Conservation (phyloP, 257 asterid species). For the Solanum etuberosum region DNA sequence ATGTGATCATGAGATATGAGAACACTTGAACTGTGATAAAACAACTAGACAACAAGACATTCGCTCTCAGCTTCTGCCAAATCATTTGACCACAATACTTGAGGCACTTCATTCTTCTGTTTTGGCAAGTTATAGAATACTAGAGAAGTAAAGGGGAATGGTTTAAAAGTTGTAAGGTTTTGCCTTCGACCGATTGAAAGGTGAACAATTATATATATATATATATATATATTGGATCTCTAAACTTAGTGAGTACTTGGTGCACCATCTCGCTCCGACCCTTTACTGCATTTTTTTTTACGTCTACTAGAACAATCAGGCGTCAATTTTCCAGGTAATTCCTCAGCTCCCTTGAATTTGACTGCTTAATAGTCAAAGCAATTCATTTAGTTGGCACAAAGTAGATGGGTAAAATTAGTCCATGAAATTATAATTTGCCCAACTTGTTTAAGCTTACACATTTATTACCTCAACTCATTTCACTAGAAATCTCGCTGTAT, state of each 20-base stretch:
- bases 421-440: neutral
- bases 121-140: neutral
- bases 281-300: neutral
- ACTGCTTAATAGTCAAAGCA: neutral
- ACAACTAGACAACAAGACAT: neutral
- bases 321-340: neutral
- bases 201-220: neutral
- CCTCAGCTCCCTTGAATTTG: neutral
- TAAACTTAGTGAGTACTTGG: neutral
- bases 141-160: neutral
- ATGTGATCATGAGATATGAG: neutral
- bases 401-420: neutral
- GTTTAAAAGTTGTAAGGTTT: too few species aligned
- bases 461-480: neutral
- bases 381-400: neutral
- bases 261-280: neutral
- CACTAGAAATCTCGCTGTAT: neutral
- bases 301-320: neutral
- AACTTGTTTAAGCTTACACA: neutral
- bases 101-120: neutral
- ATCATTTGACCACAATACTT: neutral
- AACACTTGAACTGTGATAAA: neutral
- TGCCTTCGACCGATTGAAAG: neutral
- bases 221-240: neutral
- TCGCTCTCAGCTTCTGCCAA: neutral